Evolutionary conservation across 2,329 filamentous ascomycete species (phyloP).

Genomic region (Akanthomyces uredinophilus): DNA sequence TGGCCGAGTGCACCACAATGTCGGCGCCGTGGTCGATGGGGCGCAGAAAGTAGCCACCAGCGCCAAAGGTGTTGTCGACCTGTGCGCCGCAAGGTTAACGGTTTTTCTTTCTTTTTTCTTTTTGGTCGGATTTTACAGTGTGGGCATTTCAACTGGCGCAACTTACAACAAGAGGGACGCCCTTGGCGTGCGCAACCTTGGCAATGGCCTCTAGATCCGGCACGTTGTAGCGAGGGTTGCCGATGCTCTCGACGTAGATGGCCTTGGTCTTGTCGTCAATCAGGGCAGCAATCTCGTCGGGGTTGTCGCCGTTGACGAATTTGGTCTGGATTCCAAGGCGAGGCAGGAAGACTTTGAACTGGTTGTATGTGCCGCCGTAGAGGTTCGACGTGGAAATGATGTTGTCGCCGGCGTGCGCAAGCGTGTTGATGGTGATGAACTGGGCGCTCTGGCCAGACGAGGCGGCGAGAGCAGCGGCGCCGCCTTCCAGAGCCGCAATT

Average conservation of each 20-base stretch:
- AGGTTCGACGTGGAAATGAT: conserved; percentile 87
- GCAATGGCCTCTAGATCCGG: conserved; percentile 86
- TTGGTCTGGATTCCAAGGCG: conserved; percentile 84
- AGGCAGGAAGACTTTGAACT: conserved; percentile 86
- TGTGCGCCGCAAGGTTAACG: conserved; percentile 25
- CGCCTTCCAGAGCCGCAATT: conserved; percentile 91
- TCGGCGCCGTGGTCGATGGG: conserved; percentile 89
- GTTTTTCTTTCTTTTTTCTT: too few relatives aligned
- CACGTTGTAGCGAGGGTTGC: conserved; percentile 89
- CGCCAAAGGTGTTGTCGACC: conserved; percentile 94
- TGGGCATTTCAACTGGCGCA: background rate
- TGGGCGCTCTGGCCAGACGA: conserved; percentile 86
- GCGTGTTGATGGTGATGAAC: conserved; percentile 79
- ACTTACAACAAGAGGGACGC: conserved; percentile 59
- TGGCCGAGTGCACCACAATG: conserved; percentile 90
- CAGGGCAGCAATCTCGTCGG: conserved; percentile 70
- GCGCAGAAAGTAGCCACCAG: conserved; percentile 80
- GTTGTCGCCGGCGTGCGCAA: conserved; percentile 88
- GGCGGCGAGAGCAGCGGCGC: conserved; percentile 77
- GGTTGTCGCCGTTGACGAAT: conserved; percentile 76
- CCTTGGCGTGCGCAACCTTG: conserved; percentile 66
- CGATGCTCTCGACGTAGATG: conserved; percentile 86
- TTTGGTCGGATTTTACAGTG: background rate
- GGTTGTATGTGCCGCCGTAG: conserved; percentile 95
- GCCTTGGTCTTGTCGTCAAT: conserved; percentile 95